Conservation (phyloP, 441 rosid species). For the Iberis amara region DNA sequence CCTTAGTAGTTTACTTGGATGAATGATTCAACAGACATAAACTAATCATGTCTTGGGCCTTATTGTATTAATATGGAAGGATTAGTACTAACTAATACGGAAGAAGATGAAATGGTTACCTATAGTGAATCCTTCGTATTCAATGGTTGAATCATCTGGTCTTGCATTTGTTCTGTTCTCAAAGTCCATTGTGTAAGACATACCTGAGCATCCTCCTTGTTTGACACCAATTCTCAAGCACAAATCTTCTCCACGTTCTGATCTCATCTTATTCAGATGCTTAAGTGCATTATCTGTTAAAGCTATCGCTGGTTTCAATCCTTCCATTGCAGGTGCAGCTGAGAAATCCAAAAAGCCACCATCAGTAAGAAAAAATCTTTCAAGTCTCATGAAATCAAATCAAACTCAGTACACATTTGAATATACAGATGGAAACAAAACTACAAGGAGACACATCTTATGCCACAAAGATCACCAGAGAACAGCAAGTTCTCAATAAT, state of each 20-base stretch:
- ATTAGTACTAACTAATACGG: neutral
- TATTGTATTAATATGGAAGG: conserved; percentile 36
- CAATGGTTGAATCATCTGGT: conserved; percentile 77
- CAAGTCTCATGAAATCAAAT: neutral
- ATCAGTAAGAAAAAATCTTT: neutral
- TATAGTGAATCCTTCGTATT: conserved; percentile 68
- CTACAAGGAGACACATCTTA: too few species aligned
- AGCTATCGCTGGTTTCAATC: conserved; percentile 59
- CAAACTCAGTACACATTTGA: neutral
- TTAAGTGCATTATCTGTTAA: conserved; percentile 70
- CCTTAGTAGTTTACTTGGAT: too few species aligned
- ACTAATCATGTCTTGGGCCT: conserved; percentile 16
- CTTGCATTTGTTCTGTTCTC: conserved; percentile 61
- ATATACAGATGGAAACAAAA: too few species aligned
- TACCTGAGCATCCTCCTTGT: conserved; percentile 95
- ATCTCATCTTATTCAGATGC: conserved; percentile 78
- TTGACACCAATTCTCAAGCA: conserved; percentile 90
- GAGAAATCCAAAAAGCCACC: conserved; percentile 23
- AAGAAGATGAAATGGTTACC: conserved; percentile 37
- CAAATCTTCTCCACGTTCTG: conserved; percentile 61
- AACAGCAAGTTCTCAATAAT: too few species aligned
- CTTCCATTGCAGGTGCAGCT: conserved; percentile 46
- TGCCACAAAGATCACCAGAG: too few species aligned
- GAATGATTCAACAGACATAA: neutral
- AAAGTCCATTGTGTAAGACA: conserved; percentile 95